Evolutionary conservation across 192 early-diverging fungal genomes (phyloP).

Genomic region (Phycomyces nitens): DNA sequence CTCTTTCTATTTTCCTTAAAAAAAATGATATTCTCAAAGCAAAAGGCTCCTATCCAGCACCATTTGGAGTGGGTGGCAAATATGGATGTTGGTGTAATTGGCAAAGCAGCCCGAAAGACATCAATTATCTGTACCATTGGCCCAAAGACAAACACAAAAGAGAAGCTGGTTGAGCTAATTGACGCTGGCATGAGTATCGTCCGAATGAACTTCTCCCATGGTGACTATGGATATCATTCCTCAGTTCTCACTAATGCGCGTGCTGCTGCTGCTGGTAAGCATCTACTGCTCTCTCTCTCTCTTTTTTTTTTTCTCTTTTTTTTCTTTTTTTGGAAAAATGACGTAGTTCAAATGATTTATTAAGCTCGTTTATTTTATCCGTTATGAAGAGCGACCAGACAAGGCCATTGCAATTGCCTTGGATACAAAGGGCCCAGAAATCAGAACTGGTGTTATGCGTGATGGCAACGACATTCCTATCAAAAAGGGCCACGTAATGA

Average conservation of each 20-base stretch:
- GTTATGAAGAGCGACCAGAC: conserved; percentile 30
- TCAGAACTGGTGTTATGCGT: conserved; percentile 69
- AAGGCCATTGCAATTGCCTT: conserved; percentile 66
- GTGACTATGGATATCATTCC: conserved; percentile 68
- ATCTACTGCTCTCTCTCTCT: neutral
- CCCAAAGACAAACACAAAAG: conserved; percentile 72
- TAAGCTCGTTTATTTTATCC: conserved; percentile 4
- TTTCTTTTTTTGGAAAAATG: neutral
- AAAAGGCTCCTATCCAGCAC: neutral
- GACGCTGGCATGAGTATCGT: conserved; percentile 81
- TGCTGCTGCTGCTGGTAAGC: conserved; percentile 32
- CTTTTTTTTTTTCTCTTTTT: no score
- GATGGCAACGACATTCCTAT: conserved; percentile 61
- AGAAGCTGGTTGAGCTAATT: conserved; percentile 66
- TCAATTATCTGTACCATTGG: conserved; percentile 84
- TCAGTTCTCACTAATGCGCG: conserved; percentile 71
- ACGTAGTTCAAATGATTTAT: neutral
- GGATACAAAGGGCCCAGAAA: conserved; percentile 81
- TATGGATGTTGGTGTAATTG: conserved; percentile 57
- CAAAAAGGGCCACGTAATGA: conserved; percentile 62
- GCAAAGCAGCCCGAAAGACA: conserved; percentile 62
- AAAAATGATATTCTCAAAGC: no score
- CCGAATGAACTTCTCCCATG: conserved; percentile 76
- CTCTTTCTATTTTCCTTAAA: no score
- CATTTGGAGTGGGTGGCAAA: conserved; percentile 69